Evolutionary conservation across 1,139 yeast species (phyloP), one percentile per base, ranked within the genome.

Genomic region (Yamadazyma diospyri): DNA sequence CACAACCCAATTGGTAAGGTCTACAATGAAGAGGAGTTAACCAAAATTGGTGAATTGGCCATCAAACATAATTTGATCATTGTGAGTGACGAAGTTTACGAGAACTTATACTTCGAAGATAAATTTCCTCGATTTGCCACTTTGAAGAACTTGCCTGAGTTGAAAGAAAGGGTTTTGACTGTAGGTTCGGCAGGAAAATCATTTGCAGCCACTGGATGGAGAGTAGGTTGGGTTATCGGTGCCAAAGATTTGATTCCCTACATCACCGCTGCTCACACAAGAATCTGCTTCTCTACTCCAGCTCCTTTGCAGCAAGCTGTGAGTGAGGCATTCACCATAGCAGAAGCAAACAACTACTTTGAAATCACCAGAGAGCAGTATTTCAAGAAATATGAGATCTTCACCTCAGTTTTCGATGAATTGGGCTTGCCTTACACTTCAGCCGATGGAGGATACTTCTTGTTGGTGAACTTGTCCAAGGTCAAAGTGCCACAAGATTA

Each of bases 121-220:
- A 60, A 59, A 2, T 88, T 89, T 61, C 80, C 89, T 6, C 75
- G 97, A 51, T 84, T 94, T 32, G 95, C 97, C 2, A 76, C 85
- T 2, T 63, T 92, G 36, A 66, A 80, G 4, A 35, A 39, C n/a
- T 59, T 69, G 37, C 88, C 89, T 3, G 95, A 87, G 50, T 74
- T 88, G 40, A 81, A 77, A 18, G 76, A 77, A 36, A 67, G 92
- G 48, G 86, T 97, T 0, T 64, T 92, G 37, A 82, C 97, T 5
- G 94, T 92, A 13, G 97, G 97, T 0, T 86, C 96, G 19, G 98
- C 97, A 5, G 98, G 98, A 40, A 92, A 92, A 61, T 81, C 95
- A 0, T 92, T 92, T 64, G 95, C 96, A 16, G 96, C 96, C 25
- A 92, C 98, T 16, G 98, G 98, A 36, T 92, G 97, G 97, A 79